phyloP scores from a whole-genome alignment of 495 filamentous ascomycete genomes.

The Aspergillus steynii region DNA sequence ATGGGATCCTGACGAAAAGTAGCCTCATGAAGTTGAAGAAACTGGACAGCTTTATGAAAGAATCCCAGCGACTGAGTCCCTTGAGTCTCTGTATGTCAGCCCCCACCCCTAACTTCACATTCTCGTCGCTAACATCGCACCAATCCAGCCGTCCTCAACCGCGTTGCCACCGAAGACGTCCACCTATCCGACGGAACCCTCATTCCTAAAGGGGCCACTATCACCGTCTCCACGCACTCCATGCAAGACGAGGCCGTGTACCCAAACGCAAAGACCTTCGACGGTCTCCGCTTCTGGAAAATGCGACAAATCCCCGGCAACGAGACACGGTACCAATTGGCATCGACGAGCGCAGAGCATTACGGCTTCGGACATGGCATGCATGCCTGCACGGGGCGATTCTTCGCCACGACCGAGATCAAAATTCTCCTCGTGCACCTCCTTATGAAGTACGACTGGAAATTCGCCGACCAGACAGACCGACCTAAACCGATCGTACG shows the following conservation, averaged over 20 bases:
- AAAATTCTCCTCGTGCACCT: constrained; percentile 48
- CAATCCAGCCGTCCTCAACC: constrained; percentile 41
- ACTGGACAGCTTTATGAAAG: constrained; percentile 47
- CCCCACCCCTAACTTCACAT: constrained; percentile 1
- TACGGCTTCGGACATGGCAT: constrained; percentile 50
- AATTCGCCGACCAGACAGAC: constrained; percentile 26
- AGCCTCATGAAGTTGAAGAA: constrained; percentile 50
- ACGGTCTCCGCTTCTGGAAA: constrained; percentile 48
- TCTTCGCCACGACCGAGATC: constrained; percentile 51
- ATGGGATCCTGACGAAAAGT: constrained; percentile 47
- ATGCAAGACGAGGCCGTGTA: constrained; percentile 45
- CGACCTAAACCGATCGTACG: constrained; percentile 29
- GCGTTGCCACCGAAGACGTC: constrained; percentile 34
- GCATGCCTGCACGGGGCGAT: constrained; percentile 57
- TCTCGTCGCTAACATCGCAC: neutral
- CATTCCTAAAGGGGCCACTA: constrained; percentile 35
- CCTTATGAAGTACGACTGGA: constrained; percentile 57
- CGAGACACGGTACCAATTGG: constrained; percentile 45
- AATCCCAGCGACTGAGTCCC: constrained; percentile 37
- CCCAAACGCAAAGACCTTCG: constrained; percentile 41
- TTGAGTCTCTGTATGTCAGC: constrained; percentile 34
- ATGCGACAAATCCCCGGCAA: constrained; percentile 44
- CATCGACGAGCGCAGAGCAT: constrained; percentile 44
- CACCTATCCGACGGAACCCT: constrained; percentile 35
- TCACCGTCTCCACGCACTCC: constrained; percentile 35